A percentile compares a stretch with the other conserved stretches of the same genome.
Conservation (phyloP, 169 alveolate species). For the Plasmodium fragile region DNA sequence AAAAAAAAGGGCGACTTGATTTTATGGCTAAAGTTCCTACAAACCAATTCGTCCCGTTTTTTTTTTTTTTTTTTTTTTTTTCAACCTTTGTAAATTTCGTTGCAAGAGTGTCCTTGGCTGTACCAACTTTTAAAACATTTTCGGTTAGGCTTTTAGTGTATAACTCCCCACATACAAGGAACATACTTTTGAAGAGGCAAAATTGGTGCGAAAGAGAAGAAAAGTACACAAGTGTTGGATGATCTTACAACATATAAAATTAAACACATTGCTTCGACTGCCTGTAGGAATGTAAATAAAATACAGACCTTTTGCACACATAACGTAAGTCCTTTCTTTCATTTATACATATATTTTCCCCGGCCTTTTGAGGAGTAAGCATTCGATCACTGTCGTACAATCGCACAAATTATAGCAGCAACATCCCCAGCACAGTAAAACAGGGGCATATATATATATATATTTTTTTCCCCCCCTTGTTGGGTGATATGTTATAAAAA, state of each 20-base stretch:
- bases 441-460: background rate
- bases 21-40: constrained; percentile 3
- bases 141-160: background rate
- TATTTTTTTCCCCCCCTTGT: background rate
- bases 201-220: constrained; percentile 13
- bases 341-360: background rate
- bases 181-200: background rate
- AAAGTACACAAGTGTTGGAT: background rate
- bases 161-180: background rate
- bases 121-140: constrained; percentile 1
- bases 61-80: constrained; percentile 18
- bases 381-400: background rate
- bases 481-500: constrained; percentile 57
- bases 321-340: background rate
- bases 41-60: background rate
- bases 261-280: background rate
- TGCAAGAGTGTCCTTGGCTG: background rate
- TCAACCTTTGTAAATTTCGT: background rate
- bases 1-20: background rate
- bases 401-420: background rate
- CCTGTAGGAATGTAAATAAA: background rate
- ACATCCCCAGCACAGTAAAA: background rate
- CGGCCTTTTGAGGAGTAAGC: background rate
- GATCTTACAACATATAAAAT: background rate
- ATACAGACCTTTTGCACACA: background rate